Evolutionary conservation across 768 basidiomycete species (phyloP).

Genomic region (Boletus sensibilis): DNA sequence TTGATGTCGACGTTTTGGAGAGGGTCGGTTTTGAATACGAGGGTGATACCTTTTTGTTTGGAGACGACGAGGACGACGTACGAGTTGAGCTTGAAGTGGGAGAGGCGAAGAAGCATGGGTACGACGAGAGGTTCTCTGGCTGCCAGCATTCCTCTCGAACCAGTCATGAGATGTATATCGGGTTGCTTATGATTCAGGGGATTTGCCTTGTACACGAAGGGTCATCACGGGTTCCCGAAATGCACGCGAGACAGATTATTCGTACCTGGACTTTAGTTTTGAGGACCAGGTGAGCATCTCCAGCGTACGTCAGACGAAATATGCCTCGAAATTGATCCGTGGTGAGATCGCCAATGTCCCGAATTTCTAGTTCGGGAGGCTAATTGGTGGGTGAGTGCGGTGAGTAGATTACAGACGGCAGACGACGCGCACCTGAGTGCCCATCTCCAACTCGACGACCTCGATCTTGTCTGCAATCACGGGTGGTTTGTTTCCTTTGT

Average conservation of each 20-base stretch:
- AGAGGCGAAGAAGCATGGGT: conserved; percentile 96
- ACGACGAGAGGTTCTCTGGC: conserved; percentile 95
- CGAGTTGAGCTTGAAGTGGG: conserved; percentile 90
- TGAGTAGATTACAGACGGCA: not conserved
- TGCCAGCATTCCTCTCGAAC: conserved; percentile 84
- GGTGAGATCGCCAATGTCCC: conserved; percentile 96
- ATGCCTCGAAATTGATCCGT: conserved; percentile 96
- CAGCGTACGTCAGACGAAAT: conserved; percentile 90
- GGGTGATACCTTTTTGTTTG: conserved; percentile 95
- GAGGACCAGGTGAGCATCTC: conserved; percentile 84
- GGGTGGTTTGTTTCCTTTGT: conserved; percentile 96
- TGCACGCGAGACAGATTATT: not conserved
- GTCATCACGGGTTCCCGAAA: conserved; percentile 6
- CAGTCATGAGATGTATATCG: conserved; percentile 83
- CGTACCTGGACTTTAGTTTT: conserved; percentile 92
- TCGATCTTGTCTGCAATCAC: conserved; percentile 97
- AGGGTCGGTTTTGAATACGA: conserved; percentile 99
- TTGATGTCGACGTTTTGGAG: conserved; percentile 97
- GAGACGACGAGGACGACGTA: conserved; percentile 98
- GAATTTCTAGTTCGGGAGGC: conserved; percentile 96
- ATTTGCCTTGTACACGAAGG: conserved; percentile 64
- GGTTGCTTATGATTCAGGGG: conserved; percentile 91
- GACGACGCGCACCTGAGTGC: conserved; percentile 73
- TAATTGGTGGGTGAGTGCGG: conserved; percentile 31
- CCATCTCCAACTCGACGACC: conserved; percentile 99